Evolutionary conservation across 148 eudicot species (phyloP), one percentile per base, ranked within the genome.

Genomic region (Silene latifolia): DNA sequence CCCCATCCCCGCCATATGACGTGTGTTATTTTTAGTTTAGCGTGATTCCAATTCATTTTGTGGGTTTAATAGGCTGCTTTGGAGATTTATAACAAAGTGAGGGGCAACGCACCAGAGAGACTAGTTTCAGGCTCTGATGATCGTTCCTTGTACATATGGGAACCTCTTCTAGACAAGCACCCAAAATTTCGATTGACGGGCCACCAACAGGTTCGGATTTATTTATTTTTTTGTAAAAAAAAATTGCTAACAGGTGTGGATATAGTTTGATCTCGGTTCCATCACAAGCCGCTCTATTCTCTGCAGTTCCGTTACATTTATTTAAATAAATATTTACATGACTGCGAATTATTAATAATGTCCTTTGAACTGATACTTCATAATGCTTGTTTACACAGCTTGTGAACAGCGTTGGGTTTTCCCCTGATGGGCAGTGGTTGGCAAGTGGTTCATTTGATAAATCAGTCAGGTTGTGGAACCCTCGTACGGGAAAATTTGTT

Each of bases 401-500:
- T 61, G 97, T 95, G 76, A 92, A 92, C 80, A 96, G 90, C 80
- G 97, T 92, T 69, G 88, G 87, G 79, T 92, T 95, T 76, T 95
- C 99, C 69, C 99, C 99, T 21, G 98, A 92, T 85, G 99, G 98
- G 53, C 89, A 80, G 80, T 92, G 98, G 98, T 78, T 95, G 18
- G 99, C 98, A 15, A 95, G 99, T 82, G 97, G 94, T 65, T 95
- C 98, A 65, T 95, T 95, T 84, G 99, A 95, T 78, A 92, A 88
- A 68, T 95, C 98, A 9, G 93, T 90, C 24, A 92, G 89, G 88
- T 76, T 95, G 77, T 95, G 99, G 99, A 93, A 90, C 83, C 94
- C 92, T 53, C 81, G 84, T 53, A 92, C 97, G 3, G 98, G 94
- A 69, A 86, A 82, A 44, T 90, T 95, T 69, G 89, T 95, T 21